Evolutionary conservation across 2,329 filamentous ascomycete genomes (phyloP).

Genomic region (Venturia aucupariae): DNA sequence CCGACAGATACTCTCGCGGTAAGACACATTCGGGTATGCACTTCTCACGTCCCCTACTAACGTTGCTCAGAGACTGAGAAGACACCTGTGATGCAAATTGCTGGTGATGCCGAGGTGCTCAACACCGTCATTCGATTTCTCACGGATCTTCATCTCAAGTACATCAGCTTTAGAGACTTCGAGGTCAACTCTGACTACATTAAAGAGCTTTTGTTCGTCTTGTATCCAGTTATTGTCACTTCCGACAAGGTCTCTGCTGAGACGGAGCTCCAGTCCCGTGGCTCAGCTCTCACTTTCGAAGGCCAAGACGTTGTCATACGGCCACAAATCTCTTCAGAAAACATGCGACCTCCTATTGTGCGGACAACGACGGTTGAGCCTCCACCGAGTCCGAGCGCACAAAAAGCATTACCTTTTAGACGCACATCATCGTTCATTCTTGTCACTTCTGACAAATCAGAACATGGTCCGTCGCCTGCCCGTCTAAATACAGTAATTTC

Average conservation of each 20-base stretch:
- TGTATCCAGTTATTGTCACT: slow-evolving; percentile 84
- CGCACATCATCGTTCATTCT: slow-evolving; percentile 88
- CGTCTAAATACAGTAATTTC: slow-evolving; percentile 55
- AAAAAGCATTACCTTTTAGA: slow-evolving; percentile 55
- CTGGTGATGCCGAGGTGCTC: slow-evolving; percentile 56
- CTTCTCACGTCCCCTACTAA: background rate
- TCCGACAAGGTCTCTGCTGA: slow-evolving; percentile 75
- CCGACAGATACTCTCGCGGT: slow-evolving; percentile 39
- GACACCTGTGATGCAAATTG: slow-evolving; percentile 9
- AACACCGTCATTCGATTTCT: slow-evolving; percentile 73
- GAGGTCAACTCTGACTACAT: slow-evolving; percentile 71
- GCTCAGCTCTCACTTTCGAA: slow-evolving; percentile 74
- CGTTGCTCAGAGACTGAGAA: background rate
- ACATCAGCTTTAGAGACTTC: slow-evolving; percentile 72
- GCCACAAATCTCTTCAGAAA: slow-evolving; percentile 55
- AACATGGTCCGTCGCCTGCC: slow-evolving; percentile 47
- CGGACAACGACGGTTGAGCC: slow-evolving; percentile 55
- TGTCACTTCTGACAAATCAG: slow-evolving; percentile 57
- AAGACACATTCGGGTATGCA: background rate
- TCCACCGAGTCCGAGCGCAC: slow-evolving; percentile 24
- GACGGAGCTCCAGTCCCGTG: slow-evolving; percentile 75
- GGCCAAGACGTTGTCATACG: slow-evolving; percentile 77
- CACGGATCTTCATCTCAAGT: slow-evolving; percentile 67
- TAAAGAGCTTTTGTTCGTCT: slow-evolving; percentile 64
- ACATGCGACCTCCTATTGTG: slow-evolving; percentile 55